These are phyloP conservation scores for Aspergillus floridensis DNA, from an alignment of 2,329 filamentous ascomycete species.

Conservation along the genomic window DNA sequence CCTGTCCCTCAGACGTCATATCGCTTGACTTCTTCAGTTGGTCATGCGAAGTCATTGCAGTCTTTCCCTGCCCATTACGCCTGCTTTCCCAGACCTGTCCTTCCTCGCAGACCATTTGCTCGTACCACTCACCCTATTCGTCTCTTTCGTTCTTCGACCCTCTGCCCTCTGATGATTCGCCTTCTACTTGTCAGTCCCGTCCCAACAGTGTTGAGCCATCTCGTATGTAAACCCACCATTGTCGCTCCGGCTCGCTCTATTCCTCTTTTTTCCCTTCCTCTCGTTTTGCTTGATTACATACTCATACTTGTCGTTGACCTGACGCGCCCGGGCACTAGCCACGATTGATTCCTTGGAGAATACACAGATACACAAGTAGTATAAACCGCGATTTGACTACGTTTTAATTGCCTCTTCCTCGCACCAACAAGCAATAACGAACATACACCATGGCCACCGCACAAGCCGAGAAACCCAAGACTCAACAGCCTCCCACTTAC, in stretches of 20 bases:
- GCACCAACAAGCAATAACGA: neutral
- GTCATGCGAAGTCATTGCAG: neutral
- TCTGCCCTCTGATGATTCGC: neutral
- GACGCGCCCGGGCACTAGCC: neutral
- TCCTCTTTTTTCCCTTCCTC: neutral
- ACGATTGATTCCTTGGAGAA: neutral
- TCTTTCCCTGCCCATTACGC: neutral
- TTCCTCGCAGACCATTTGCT: neutral
- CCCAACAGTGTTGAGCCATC: neutral
- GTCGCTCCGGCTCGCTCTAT: neutral
- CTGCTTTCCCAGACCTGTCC: neutral
- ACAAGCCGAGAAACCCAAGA: conserved; percentile 29
- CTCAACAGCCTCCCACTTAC: conserved; percentile 24
- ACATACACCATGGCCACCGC: conserved; percentile 21
- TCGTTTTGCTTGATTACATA: neutral
- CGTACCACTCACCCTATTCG: neutral
- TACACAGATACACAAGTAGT: neutral
- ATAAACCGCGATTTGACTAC: neutral
- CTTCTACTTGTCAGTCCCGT: neutral
- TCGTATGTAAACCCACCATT: neutral
- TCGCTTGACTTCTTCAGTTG: neutral
- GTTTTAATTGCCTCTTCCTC: neutral
- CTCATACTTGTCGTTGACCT: neutral
- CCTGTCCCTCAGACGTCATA: neutral
- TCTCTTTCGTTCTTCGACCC: neutral